These are phyloP conservation scores for Pseudocohnilembus persalinus DNA, from an alignment of 169 alveolate species.

Conservation along the genomic window DNA sequence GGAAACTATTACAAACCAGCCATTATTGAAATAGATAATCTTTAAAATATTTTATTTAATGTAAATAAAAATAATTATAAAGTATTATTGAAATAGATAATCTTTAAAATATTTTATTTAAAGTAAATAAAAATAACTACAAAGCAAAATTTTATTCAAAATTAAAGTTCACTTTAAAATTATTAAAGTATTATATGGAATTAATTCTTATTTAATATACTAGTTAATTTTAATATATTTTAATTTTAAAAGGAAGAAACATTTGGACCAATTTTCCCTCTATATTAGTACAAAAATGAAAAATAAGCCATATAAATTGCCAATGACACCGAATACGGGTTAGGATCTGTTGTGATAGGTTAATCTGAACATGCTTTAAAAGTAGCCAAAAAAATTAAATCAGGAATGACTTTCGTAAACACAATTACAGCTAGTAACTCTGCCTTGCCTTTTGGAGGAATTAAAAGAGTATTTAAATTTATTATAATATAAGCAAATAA, in stretches of 20 bases:
- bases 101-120: too few relatives aligned
- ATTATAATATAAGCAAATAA: too few relatives aligned
- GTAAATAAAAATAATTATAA: background rate
- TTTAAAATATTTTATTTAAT: conserved; percentile 26
- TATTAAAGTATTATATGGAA: too few relatives aligned
- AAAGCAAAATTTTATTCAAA: too few relatives aligned
- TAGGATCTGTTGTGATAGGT: conserved; percentile 50
- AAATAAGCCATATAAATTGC: conserved; percentile 57
- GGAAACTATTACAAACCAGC: conserved; percentile 32
- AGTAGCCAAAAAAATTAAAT: conserved; percentile 48
- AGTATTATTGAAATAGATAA: too few relatives aligned
- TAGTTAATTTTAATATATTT: too few relatives aligned
- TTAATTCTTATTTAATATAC: too few relatives aligned
- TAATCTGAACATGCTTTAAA: conserved; percentile 36
- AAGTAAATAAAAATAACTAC: conserved; percentile 8
- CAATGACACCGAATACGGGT: conserved; percentile 58
- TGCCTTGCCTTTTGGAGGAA: conserved; percentile 65
- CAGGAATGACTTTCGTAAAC: conserved; percentile 59
- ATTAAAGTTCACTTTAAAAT: too few relatives aligned
- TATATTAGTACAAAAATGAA: conserved; percentile 29
- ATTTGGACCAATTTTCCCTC: conserved; percentile 67
- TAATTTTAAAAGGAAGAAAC: conserved; percentile 46
- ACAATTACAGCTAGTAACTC: conserved; percentile 30
- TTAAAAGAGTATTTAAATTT: conserved; percentile 35
- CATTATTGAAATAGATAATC: conserved; percentile 35